phyloP scores from a whole-genome alignment of 768 basidiomycete genomes.

The Chalciporus pseudorubinellus region DNA sequence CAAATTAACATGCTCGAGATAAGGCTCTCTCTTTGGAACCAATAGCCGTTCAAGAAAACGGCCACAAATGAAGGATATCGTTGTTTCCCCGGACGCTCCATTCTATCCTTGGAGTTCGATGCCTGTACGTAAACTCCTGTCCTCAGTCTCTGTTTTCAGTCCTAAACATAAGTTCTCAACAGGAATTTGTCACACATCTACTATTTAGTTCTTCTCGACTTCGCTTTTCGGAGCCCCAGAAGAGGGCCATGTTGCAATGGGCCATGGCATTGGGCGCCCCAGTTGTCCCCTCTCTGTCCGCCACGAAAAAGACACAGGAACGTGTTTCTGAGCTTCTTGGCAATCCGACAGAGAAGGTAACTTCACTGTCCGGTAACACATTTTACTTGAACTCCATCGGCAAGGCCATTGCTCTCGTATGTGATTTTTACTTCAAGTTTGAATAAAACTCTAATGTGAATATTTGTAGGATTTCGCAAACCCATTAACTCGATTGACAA shows the following conservation, averaged over 20 bases:
- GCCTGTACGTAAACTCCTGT: neutral
- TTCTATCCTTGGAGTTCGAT: slow-evolving; percentile 5
- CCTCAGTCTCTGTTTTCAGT: no score
- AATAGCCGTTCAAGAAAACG: neutral
- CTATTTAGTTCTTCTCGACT: slow-evolving; percentile 30
- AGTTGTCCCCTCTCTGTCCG: slow-evolving; percentile 24
- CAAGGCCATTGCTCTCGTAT: slow-evolving; percentile 13
- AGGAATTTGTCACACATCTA: slow-evolving; percentile 27
- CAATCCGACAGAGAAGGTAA: slow-evolving; percentile 20
- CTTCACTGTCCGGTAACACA: slow-evolving; percentile 21
- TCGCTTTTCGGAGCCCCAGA: slow-evolving; percentile 29
- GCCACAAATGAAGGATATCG: slow-evolving; percentile 6
- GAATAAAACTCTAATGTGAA: no score
- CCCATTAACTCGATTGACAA: neutral
- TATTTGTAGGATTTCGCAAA: slow-evolving; percentile 1
- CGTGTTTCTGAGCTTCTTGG: slow-evolving; percentile 15
- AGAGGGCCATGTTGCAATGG: slow-evolving; percentile 15
- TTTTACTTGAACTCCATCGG: slow-evolving; percentile 23
- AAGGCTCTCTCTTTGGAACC: no score
- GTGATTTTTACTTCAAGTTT: neutral
- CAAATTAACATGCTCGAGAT: no score
- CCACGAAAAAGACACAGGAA: slow-evolving; percentile 18
- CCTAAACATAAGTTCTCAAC: slow-evolving; percentile 9
- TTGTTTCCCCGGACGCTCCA: slow-evolving; percentile 36
- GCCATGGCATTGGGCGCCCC: slow-evolving; percentile 24